A percentile compares a stretch with the other conserved stretches of the same genome.
phyloP scores from a whole-genome alignment of 2,329 filamentous ascomycete species.

The Phialophora macrospora region DNA sequence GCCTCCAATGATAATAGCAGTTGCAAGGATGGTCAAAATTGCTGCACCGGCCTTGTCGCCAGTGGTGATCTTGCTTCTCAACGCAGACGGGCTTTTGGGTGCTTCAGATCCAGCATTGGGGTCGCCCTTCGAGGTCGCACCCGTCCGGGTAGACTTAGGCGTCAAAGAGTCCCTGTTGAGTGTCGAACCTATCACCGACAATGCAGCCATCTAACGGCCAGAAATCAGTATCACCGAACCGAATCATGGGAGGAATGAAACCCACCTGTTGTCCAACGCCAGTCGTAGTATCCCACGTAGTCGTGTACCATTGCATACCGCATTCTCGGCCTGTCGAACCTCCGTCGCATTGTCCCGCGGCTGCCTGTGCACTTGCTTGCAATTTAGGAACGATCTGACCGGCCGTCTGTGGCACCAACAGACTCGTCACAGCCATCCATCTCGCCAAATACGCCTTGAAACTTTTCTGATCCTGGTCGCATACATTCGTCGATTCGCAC shows the following conservation, averaged over 20 bases:
- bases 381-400: conserved; percentile 58
- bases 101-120: conserved; percentile 43
- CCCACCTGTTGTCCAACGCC: conserved; percentile 50
- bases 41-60: conserved; percentile 49
- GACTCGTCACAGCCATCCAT: conserved; percentile 62
- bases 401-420: conserved; percentile 62
- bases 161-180: conserved; percentile 54
- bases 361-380: conserved; percentile 57
- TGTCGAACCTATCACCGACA: conserved; percentile 66
- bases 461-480: conserved; percentile 65
- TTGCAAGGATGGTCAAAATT: conserved; percentile 45
- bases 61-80: conserved; percentile 37
- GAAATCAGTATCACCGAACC: conserved; percentile 12
- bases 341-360: conserved; percentile 60
- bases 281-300: conserved; percentile 45
- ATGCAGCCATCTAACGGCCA: conserved; percentile 61
- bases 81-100: conserved; percentile 25
- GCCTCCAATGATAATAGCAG: conserved; percentile 34
- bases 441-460: conserved; percentile 70
- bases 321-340: conserved; percentile 54
- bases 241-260: background rate
- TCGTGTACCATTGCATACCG: conserved; percentile 49
- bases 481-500: conserved; percentile 60
- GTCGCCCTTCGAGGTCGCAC: conserved; percentile 58
- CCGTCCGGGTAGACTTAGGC: conserved; percentile 59